Conservation (phyloP, 2,329 filamentous ascomycete genomes). For the Alternaria metachromatica region DNA sequence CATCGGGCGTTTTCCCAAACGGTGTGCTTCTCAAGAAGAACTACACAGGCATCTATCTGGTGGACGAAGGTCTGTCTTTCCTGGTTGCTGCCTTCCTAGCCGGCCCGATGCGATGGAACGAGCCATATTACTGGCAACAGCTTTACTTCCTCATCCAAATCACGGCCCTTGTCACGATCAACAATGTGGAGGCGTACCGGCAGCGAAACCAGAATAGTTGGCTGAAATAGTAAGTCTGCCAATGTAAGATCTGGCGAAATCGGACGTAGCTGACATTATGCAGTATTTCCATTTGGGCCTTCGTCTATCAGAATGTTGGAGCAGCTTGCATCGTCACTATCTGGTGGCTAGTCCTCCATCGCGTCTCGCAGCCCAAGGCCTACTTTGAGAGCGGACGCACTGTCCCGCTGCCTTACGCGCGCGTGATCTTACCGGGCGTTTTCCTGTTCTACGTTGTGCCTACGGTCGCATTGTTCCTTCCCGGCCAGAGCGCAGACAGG, state of each 20-base stretch:
- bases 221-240: slow-evolving; percentile 24
- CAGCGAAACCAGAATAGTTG: slow-evolving; percentile 19
- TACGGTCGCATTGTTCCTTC: slow-evolving; percentile 18
- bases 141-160: slow-evolving; percentile 23
- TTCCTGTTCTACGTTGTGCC: slow-evolving; percentile 20
- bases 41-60: slow-evolving; percentile 14
- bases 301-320: slow-evolving; percentile 24
- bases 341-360: slow-evolving; percentile 20
- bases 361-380: slow-evolving; percentile 12
- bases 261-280: not conserved
- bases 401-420: slow-evolving; percentile 20
- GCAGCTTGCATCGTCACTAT: slow-evolving; percentile 17
- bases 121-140: slow-evolving; percentile 24
- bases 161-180: slow-evolving; percentile 7
- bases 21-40: slow-evolving; percentile 18
- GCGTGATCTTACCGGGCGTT: slow-evolving; percentile 14
- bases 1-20: slow-evolving; percentile 12
- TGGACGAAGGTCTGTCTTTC: slow-evolving; percentile 18
- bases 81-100: slow-evolving; percentile 20
- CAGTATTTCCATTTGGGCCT: slow-evolving; percentile 17
- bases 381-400: slow-evolving; percentile 23
- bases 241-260: not conserved
- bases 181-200: slow-evolving; percentile 26
- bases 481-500: not conserved
- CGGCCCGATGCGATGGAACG: slow-evolving; percentile 17